phyloP scores from a whole-genome alignment of 2,329 filamentous ascomycete genomes.

The Achaetomium macrosporum region DNA sequence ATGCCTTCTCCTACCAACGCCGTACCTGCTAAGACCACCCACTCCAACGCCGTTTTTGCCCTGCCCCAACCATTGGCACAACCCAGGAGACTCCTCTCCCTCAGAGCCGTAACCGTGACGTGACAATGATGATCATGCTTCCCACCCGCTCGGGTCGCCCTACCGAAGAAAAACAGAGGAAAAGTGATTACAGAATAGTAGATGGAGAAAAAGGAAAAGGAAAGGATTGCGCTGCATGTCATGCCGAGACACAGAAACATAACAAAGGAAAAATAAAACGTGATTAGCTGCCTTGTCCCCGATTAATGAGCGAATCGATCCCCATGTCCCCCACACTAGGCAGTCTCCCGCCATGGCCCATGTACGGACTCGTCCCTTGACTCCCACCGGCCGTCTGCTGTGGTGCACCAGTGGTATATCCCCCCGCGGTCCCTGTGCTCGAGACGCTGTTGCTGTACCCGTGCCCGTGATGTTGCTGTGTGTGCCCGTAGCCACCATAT shows the following conservation, averaged over 20 bases:
- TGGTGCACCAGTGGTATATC: conserved; percentile 25
- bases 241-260: background rate
- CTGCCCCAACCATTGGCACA: background rate
- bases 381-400: conserved; percentile 25
- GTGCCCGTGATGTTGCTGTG: conserved; percentile 24
- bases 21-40: background rate
- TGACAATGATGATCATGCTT: background rate
- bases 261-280: background rate
- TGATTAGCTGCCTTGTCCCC: conserved; percentile 29
- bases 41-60: background rate
- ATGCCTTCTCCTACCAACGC: background rate
- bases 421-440: conserved; percentile 35
- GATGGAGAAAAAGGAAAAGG: conserved; percentile 2
- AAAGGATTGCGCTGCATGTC: background rate
- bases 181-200: background rate
- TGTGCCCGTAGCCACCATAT: conserved; percentile 20
- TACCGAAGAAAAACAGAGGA: background rate
- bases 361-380: conserved; percentile 42
- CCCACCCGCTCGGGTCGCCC: no score
- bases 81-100: background rate
- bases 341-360: conserved; percentile 42
- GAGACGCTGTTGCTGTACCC: conserved; percentile 52
- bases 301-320: conserved; percentile 54
- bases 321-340: conserved; percentile 54
- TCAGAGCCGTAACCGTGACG: no score